These are phyloP conservation scores for Trypanosoma lewisi DNA, from an alignment of 208 protist species.

Conservation along the genomic window DNA sequence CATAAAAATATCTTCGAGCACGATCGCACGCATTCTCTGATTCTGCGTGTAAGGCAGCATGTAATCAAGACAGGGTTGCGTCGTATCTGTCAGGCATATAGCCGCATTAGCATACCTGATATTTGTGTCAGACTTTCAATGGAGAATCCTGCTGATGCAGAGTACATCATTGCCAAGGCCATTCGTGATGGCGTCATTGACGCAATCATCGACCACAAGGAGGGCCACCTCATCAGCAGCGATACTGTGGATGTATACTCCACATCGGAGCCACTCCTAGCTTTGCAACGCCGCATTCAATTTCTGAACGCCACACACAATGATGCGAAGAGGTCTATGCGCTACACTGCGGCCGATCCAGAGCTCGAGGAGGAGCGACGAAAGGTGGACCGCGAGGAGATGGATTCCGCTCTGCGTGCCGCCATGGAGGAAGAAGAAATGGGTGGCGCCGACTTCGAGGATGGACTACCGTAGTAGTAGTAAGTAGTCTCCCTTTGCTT, in stretches of 20 bases:
- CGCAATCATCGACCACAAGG: slow-evolving; percentile 94
- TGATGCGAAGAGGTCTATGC: slow-evolving; percentile 92
- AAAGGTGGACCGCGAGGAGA: slow-evolving; percentile 47
- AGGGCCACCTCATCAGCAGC: slow-evolving; percentile 90
- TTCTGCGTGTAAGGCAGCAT: slow-evolving; percentile 95
- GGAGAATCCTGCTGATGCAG: slow-evolving; percentile 93
- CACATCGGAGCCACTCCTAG: slow-evolving; percentile 93
- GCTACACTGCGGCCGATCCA: slow-evolving; percentile 80
- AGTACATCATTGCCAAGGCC: slow-evolving; percentile 98
- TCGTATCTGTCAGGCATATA: slow-evolving; percentile 96
- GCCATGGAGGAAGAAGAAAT: slow-evolving; percentile 69
- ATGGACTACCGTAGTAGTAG: slow-evolving; percentile 62
- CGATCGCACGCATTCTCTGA: slow-evolving; percentile 95
- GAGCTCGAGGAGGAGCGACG: slow-evolving; percentile 77
- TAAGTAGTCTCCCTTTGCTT: too few species aligned
- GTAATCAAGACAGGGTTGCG: slow-evolving; percentile 97
- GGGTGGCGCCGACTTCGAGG: slow-evolving; percentile 81
- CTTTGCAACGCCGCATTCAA: slow-evolving; percentile 94
- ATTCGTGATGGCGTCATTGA: slow-evolving; percentile 97
- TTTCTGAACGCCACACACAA: slow-evolving; percentile 96
- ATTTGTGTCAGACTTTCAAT: slow-evolving; percentile 96
- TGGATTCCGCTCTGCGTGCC: slow-evolving; percentile 30
- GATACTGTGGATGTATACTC: slow-evolving; percentile 95
- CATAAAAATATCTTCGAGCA: slow-evolving; percentile 89
- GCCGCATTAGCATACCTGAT: slow-evolving; percentile 95